Percentiles rank a stretch among this genome's conserved stretches.
phyloP scores from a whole-genome alignment of 257 asterid genomes.

The Solanum sitiens region DNA sequence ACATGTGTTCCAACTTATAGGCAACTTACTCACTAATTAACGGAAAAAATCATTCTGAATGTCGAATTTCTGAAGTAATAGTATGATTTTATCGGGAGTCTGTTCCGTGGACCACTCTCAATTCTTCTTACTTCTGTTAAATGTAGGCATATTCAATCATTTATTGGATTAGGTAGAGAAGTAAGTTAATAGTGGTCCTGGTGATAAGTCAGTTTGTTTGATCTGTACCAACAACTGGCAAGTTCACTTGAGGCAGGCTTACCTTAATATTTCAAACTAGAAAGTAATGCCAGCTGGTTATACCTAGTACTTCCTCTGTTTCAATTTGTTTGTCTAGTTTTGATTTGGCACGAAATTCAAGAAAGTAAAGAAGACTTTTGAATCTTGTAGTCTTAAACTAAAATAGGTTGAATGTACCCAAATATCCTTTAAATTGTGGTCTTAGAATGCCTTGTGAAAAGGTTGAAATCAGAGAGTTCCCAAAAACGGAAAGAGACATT shows the following conservation, averaged over 20 bases:
- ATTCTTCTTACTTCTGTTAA: background rate
- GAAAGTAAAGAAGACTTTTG: background rate
- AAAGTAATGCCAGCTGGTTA: background rate
- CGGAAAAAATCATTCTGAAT: background rate
- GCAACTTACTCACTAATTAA: background rate
- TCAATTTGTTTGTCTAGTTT: background rate
- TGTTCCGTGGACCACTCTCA: background rate
- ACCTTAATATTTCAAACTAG: background rate
- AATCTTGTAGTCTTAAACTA: background rate
- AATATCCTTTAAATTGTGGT: background rate
- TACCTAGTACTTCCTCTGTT: background rate
- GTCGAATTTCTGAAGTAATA: background rate
- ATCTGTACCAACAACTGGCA: background rate
- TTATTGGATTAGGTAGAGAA: conserved; percentile 14
- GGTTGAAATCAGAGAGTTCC: background rate
- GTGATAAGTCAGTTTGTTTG: background rate
- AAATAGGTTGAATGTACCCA: background rate
- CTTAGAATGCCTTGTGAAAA: background rate
- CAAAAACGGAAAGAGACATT: background rate
- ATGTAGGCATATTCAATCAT: background rate
- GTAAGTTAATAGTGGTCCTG: conserved; percentile 8
- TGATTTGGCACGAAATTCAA: background rate
- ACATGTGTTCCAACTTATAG: background rate
- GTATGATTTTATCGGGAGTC: background rate
- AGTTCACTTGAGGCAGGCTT: background rate